Evolutionary conservation across 2,329 filamentous ascomycete species (phyloP).

Genomic region (Plectosphaerella plurivora): DNA sequence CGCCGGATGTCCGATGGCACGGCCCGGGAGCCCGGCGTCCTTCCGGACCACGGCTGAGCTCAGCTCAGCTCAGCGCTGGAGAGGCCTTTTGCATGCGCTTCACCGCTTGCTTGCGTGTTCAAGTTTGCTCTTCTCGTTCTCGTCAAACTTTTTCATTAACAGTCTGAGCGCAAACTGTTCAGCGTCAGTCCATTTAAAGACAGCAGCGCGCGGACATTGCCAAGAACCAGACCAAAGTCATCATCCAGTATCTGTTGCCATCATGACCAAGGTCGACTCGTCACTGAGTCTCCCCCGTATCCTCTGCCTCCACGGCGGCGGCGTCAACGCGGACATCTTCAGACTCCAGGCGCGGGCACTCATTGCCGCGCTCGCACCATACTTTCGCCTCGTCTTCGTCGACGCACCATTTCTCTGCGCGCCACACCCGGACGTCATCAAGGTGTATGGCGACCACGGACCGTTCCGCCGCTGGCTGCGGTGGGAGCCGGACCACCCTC

Average conservation of each 20-base stretch:
- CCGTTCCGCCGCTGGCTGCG: slow-evolving; percentile 62
- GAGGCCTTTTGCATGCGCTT: not conserved
- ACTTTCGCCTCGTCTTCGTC: slow-evolving; percentile 69
- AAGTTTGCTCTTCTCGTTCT: not conserved
- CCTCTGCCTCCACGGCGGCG: slow-evolving; percentile 78
- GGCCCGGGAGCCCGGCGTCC: not conserved
- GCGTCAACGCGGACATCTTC: slow-evolving; percentile 69
- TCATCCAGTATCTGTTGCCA: not conserved
- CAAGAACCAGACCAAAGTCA: not conserved
- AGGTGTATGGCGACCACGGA: slow-evolving; percentile 60
- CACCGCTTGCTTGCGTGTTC: not conserved
- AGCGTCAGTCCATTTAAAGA: not conserved
- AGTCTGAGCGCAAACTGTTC: not conserved
- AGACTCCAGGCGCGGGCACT: slow-evolving; percentile 59
- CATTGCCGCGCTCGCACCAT: slow-evolving; percentile 37
- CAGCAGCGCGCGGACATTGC: not conserved
- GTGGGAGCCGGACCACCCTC: slow-evolving; percentile 54
- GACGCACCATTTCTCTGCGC: slow-evolving; percentile 63
- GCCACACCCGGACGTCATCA: slow-evolving; percentile 57
- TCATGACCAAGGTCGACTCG: slow-evolving; percentile 6
- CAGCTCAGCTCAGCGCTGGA: not conserved
- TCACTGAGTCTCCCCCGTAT: slow-evolving; percentile 52
- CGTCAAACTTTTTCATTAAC: not conserved
- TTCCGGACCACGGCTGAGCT: too few species aligned
- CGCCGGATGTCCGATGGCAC: not conserved